Percentiles rank a stretch among this genome's conserved stretches.
These are phyloP conservation scores for Geoglossum cookeanum DNA, from an alignment of 2,329 filamentous ascomycete genomes.

Conservation along the genomic window DNA sequence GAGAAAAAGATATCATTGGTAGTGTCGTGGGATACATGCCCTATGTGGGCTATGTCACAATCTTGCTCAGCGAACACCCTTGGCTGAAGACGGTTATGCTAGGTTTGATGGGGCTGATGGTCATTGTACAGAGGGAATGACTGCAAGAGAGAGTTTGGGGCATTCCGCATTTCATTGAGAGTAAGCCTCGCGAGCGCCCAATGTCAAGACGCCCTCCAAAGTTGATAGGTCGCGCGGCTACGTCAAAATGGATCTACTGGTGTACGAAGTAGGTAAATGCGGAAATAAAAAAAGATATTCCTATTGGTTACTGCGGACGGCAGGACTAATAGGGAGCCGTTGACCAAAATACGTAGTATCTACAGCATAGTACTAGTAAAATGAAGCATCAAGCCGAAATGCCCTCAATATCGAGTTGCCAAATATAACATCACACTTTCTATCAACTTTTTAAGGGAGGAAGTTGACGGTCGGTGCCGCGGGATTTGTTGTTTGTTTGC, in stretches of 20 bases:
- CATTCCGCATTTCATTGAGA: not conserved
- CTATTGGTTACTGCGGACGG: too few species aligned
- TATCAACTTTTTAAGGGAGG: not conserved
- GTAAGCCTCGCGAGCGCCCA: too few species aligned
- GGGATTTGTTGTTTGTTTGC: not conserved
- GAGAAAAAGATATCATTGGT: conserved; percentile 72
- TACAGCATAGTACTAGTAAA: too few species aligned
- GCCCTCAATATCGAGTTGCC: too few species aligned
- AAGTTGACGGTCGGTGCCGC: not conserved
- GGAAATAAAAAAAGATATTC: too few species aligned
- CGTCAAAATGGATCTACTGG: too few species aligned
- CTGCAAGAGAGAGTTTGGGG: not conserved
- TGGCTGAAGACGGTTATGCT: conserved; percentile 94
- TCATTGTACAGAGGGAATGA: conserved; percentile 77
- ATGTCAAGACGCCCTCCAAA: not conserved
- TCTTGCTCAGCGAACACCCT: conserved; percentile 83
- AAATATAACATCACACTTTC: too few species aligned
- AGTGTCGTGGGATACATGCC: conserved; percentile 84
- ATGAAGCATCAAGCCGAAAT: too few species aligned
- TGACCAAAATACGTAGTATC: too few species aligned
- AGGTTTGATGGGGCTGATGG: conserved; percentile 84
- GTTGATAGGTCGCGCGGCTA: too few species aligned
- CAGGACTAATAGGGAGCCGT: too few species aligned
- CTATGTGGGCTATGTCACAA: conserved; percentile 92
- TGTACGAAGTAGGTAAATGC: too few species aligned